Evolutionary conservation across 352 stramenopile genomes (phyloP).

Genomic region (Pythium rhizo-oryzae): DNA sequence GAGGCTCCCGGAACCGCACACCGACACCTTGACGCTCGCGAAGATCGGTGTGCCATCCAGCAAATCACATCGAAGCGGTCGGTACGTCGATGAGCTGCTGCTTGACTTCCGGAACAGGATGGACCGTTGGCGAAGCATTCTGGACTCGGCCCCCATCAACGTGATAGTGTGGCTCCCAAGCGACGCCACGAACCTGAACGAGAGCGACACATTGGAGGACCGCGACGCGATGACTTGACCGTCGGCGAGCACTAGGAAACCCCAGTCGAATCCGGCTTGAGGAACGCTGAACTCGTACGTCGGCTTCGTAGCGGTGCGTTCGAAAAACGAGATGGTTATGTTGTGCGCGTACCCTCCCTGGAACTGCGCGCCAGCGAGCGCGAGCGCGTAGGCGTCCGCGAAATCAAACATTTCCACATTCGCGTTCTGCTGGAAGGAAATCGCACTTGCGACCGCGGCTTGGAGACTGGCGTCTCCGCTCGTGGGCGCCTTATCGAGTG

Average conservation of each 20-base stretch:
- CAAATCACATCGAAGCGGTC: constrained; percentile 50
- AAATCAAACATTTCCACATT: constrained; percentile 51
- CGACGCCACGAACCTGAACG: constrained; percentile 45
- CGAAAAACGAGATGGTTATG: constrained; percentile 57
- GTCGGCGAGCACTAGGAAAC: constrained; percentile 39
- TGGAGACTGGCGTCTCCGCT: constrained; percentile 13
- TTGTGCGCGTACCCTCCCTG: constrained; percentile 48
- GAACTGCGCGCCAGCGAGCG: constrained; percentile 31
- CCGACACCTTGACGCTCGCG: constrained; percentile 34
- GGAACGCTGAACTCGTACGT: constrained; percentile 57
- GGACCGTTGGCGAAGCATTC: constrained; percentile 38
- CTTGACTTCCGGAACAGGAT: constrained; percentile 47
- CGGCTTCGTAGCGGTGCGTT: constrained; percentile 30
- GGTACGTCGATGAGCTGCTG: constrained; percentile 16
- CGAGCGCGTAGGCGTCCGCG: constrained; percentile 36
- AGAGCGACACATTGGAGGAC: constrained; percentile 32
- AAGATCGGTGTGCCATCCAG: constrained; percentile 48
- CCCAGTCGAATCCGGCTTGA: constrained; percentile 54
- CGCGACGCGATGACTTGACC: constrained; percentile 30
- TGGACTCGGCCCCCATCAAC: constrained; percentile 49
- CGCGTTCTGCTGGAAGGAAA: constrained; percentile 1
- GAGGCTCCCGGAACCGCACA: constrained; percentile 29
- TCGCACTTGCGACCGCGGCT: constrained; percentile 1
- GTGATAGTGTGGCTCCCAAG: constrained; percentile 41
- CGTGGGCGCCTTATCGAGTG: constrained; percentile 28